Base-by-base conservation (phyloP, 257 asterid genomes). In the Knoxia roxburghii region DNA sequence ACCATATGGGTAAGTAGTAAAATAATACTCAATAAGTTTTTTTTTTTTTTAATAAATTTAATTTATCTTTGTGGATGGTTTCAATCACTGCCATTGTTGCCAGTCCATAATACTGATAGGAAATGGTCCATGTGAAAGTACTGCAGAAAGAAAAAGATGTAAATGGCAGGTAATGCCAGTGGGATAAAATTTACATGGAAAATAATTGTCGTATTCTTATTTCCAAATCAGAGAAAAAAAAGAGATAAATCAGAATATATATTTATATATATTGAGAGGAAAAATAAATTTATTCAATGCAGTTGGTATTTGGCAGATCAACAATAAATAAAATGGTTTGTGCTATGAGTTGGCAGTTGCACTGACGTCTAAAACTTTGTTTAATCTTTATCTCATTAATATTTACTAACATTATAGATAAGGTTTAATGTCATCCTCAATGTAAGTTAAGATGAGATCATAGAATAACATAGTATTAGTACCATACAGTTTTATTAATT, bases 1-100 rank as follows among this genome's bases (percentile, higher is more conserved):
- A 30, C 88, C 96, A 5, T 94, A 94, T 65, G 98, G 98, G 99
- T 94, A 84, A 64, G 89, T 75, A 32, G n/a, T n/a, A 58, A 27
- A 32, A 65, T 33, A 27, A 46, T 48, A 29, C 0, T 14, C 2
- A 11, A 2, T 65, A 53, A 45, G 8, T 23, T 5, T 2, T 1
- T 7, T 11, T 52, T 33, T 29, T 37, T 32, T 7, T 20, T 20
- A 2, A 21, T n/a, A 35, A 7, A 12, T 26, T 17, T 41, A 39
- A 1, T 2, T 20, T 41, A 15, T 35, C 0, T 53, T 54, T 39
- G 30, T 11, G 65, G 49, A 37, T n/a, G 63, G n/a, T 64, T 62
- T 68, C 33, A 46, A 24, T 76, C 65, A 46, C 29, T 65, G 67
- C 52, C 70, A 59, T 57, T 65, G 61, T 69, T 80, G 69, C 59